Base-by-base conservation (phyloP, 2,329 filamentous ascomycete species). In the Colletotrichum eleusines region DNA sequence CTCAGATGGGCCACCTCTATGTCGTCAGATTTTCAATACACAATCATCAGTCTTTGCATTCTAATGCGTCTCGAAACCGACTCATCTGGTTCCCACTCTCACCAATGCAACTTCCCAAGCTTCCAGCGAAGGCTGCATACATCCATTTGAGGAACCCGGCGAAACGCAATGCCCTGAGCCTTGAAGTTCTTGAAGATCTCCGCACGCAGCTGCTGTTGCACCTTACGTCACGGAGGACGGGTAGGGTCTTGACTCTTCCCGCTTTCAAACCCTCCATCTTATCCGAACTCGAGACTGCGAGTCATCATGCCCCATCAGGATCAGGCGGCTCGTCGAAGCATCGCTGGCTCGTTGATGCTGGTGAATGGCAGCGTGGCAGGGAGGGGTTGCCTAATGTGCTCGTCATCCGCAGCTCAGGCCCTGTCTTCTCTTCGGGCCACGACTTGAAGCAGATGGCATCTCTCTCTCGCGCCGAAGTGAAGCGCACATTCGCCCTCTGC, bases 341-440 rank as follows among this genome's bases (percentile, higher is more conserved):
- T 66, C n/a, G 40, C 40, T 81, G 79, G 79, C 78, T 81, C 1
- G 57, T 76, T 12, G 72, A 77, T 61, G 48, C 74, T 9, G 35
- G 68, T 0, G 51, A 73, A 28, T 81, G 79, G 77, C 67, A 28
- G 11, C 23, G 8, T 14, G 74, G 69, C 20, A 76, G 78, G 8
- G 55, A 55, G 2, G 66, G 38, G 23, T 66, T 79, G 0, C 79
- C 78, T n/a, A 74, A 71, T 12, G 77, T 79, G 6, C 74, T 81
- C 14, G 77, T 81, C 51, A 75, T 81, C 12, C 78, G 79, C 63
- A 75, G 69, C 57, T 33, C 66, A 14, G 76, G 75, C 12, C 76
- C 75, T 12, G 75, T 79, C 42, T 81, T 81, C 70, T 74, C 75
- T 66, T 75, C 78, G 0, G 79, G 79, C 51, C 77, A 80, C 65